Evolutionary conservation across 257 asterid species (phyloP), one percentile per base, ranked within the genome.

Genomic region (Solanum appendiculatum): DNA sequence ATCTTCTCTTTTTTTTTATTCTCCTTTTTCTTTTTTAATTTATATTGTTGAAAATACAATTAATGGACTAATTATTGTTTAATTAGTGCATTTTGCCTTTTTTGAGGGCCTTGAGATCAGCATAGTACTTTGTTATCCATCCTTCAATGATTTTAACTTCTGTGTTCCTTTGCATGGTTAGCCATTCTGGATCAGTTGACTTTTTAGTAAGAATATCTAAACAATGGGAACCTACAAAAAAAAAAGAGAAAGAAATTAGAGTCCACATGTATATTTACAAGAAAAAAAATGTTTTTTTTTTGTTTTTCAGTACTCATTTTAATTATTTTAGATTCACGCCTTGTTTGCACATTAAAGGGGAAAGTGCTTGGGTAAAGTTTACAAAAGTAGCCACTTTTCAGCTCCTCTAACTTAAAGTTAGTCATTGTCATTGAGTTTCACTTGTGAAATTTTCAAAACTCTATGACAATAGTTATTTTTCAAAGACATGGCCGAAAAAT

Each of bases 181-280:
- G 74, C 97, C 98, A 95, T 2, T 85, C 69, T 40, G 98, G 98
- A 86, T 94, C 98, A 31, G 68, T 89, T 88, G 89, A 56, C 1
- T 9, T 3, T 14, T 91, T 89, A 10, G 34, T 16, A 15, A 84
- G 51, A 81, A 95, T 87, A 89, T 95, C 97, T 88, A 94, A 77
- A 86, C 96, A 93, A 90, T 93, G 96, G 6, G 98, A 94, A 7
- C 97, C 96, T 93, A 85, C 86, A 87, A 29, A 77, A 63, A 39
- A 5, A 11, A 25, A 11, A 0, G 2, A 25, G 7, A 25, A 15
- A 78, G 2, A 42, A 78, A 14, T 75, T 25, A 77, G 36, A 77
- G 25, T 77, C 12, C n/a, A 72, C 48, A 20, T 27, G 60, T 51
- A 77, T 40, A 72, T 70, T 6, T 34, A 34, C 29, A 20, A 36